Evolutionary conservation across 2,329 filamentous ascomycete genomes (phyloP), one percentile per base, ranked within the genome.

Genomic region (Biscogniauxia sp.): DNA sequence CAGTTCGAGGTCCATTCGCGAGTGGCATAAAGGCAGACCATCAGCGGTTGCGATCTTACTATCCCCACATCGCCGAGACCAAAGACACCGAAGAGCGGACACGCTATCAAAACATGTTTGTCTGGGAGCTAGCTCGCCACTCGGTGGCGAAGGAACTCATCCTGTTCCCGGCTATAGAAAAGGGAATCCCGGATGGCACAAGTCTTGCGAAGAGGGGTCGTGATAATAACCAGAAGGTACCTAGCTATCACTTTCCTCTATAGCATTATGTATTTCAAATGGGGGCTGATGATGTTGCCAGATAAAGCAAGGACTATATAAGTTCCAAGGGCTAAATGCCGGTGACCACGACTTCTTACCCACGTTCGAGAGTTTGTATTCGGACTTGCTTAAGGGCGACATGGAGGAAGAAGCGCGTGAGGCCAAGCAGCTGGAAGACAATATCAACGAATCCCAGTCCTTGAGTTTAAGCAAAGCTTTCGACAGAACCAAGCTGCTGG

Each of bases 61-160:
- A 81, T 67, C 70, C 78, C 19, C 75, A 76, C 17, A 74, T 83
- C 41, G 63, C 79, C 60, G 73, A 75, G 50, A 71, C 77, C 5
- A 68, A 66, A 17, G 76, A 82, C 55, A 65, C 68, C 32, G 80
- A 82, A 32, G 73, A 78, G 25, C 75, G 78, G 57, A 73, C 72
- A 5, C 75, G 78, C 13, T 82, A 74, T 61, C 77, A 80, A 59
- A 84, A 84, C 58, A 77, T 81, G 60, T 81, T 84, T 62, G 78
- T 77, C 15, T 83, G 82, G 82, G 79, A 82, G 61, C 73, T 84
- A 0, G 78, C 81, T 25, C 78, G 81, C 9, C 81, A 84, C 67
- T 76, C 79, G 0, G 75, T 83, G 55, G 80, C 77, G 8, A 80
- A 84, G 61, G 82, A 84, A 64, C 68, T 84, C 4, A 65, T 82